Conservation (phyloP, 1,284 basidiomycete species). For the Apiotrichum veenhuisii region DNA sequence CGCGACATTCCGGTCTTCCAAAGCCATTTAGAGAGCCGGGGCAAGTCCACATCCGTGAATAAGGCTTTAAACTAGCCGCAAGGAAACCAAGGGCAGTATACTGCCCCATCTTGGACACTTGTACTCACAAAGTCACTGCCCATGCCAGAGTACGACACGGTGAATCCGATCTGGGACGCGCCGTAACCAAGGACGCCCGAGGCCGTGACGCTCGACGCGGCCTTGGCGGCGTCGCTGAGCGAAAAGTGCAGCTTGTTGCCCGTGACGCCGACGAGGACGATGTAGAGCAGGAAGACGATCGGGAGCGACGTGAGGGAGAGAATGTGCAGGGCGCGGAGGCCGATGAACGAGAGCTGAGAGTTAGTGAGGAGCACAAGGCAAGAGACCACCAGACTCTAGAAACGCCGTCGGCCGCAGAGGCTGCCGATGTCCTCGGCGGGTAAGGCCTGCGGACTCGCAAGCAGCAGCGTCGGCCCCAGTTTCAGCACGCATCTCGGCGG, state of each 20-base stretch:
- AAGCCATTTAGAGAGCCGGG: too few species aligned
- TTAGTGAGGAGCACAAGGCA: conserved; percentile 53
- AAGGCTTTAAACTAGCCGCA: too few species aligned
- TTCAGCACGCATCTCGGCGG: too few species aligned
- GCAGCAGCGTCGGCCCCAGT: too few species aligned
- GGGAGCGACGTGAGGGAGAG: conserved; percentile 46
- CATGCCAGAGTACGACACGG: conserved; percentile 40
- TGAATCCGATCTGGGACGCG: conserved; percentile 45
- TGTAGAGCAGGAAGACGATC: conserved; percentile 63
- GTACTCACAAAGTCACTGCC: conserved; percentile 44
- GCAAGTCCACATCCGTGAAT: too few species aligned
- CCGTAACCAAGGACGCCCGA: conserved; percentile 41
- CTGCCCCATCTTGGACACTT: not conserved
- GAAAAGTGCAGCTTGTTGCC: conserved; percentile 57
- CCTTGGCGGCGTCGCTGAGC: conserved; percentile 28
- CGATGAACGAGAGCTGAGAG: conserved; percentile 52
- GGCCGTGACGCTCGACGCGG: conserved; percentile 30
- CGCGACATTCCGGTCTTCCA: too few species aligned
- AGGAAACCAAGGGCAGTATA: too few species aligned
- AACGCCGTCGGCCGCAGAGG: too few species aligned
- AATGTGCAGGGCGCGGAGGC: conserved; percentile 51
- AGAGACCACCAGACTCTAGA: too few species aligned
- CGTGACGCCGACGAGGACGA: conserved; percentile 65
- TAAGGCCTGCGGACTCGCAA: too few species aligned
- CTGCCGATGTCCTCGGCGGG: too few species aligned